A percentile compares a stretch with the other conserved stretches of the same genome.
phyloP scores from a whole-genome alignment of 306 rosid genomes.

The Prunus dulcis region DNA sequence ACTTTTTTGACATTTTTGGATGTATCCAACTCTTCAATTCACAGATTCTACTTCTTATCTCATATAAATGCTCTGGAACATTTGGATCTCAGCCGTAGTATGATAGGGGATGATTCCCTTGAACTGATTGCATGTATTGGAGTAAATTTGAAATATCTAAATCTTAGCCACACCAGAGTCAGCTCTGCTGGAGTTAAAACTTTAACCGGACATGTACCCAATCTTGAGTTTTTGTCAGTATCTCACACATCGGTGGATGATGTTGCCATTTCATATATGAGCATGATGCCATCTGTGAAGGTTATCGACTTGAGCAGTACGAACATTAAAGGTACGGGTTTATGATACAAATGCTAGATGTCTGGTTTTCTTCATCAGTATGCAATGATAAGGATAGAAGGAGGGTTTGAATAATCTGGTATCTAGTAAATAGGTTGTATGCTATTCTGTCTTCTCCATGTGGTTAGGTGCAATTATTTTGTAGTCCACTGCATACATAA shows the following conservation, averaged over 20 bases:
- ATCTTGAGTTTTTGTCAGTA: constrained; percentile 61
- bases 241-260: constrained; percentile 77
- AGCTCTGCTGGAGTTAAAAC: constrained; percentile 65
- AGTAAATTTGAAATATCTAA: constrained; percentile 59
- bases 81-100: constrained; percentile 73
- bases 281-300: constrained; percentile 77
- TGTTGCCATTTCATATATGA: constrained; percentile 46
- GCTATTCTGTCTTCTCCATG: constrained; percentile 4
- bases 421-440: neutral
- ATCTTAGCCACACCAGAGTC: constrained; percentile 67
- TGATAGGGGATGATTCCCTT: constrained; percentile 60
- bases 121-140: constrained; percentile 59
- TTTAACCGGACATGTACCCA: constrained; percentile 72
- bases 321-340: constrained; percentile 61
- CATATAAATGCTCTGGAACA: constrained; percentile 55
- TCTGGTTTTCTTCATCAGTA: neutral
- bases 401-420: neutral
- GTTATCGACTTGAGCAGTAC: constrained; percentile 72
- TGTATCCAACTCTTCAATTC: constrained; percentile 54
- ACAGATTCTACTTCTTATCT: constrained; percentile 54
- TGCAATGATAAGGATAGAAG: neutral
- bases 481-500: neutral
- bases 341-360: constrained; percentile 11
- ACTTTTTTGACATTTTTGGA: constrained; percentile 55
- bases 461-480: neutral